Conservation (phyloP, 768 basidiomycete species). For the Rhodotorula babjevae region DNA sequence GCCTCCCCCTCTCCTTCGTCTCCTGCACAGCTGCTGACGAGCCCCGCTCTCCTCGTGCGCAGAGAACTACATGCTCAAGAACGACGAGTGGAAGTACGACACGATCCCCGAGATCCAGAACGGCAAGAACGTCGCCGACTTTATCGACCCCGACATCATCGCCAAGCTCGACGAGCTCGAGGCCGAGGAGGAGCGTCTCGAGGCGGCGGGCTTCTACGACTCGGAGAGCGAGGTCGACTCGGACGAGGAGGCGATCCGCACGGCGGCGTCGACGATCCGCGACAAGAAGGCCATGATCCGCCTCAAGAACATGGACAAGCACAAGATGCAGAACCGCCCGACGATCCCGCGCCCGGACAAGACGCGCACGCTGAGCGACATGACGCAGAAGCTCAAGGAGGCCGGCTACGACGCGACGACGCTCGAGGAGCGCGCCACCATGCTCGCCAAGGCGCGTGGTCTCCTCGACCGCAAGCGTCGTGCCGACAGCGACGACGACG, state of each 20-base stretch:
- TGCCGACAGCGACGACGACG: conserved; percentile 50
- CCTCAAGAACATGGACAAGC: conserved; percentile 64
- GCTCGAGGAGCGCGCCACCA: conserved; percentile 80
- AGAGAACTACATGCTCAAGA: conserved; percentile 86
- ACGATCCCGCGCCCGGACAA: conserved; percentile 64
- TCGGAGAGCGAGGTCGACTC: conserved; percentile 74
- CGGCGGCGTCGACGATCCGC: conserved; percentile 60
- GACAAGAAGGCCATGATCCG: conserved; percentile 51
- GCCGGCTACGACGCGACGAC: conserved; percentile 83
- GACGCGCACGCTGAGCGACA: conserved; percentile 63
- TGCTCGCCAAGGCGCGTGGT: conserved; percentile 66
- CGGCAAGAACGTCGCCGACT: conserved; percentile 98
- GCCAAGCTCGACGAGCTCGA: conserved; percentile 96
- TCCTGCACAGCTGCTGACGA: neutral
- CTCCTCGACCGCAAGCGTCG: conserved; percentile 45
- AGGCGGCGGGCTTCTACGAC: conserved; percentile 92
- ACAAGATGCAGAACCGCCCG: conserved; percentile 80
- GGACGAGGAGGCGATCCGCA: conserved; percentile 63
- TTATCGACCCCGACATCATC: conserved; percentile 93
- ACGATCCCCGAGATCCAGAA: conserved; percentile 97
- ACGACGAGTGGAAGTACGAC: conserved; percentile 93
- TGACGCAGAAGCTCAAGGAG: conserved; percentile 73
- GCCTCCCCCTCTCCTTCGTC: neutral
- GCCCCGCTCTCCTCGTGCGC: conserved; percentile 17
- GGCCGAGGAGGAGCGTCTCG: conserved; percentile 88